Evolutionary conservation across 2,329 filamentous ascomycete species (phyloP).

Genomic region (Fusarium pseudocircinatum): DNA sequence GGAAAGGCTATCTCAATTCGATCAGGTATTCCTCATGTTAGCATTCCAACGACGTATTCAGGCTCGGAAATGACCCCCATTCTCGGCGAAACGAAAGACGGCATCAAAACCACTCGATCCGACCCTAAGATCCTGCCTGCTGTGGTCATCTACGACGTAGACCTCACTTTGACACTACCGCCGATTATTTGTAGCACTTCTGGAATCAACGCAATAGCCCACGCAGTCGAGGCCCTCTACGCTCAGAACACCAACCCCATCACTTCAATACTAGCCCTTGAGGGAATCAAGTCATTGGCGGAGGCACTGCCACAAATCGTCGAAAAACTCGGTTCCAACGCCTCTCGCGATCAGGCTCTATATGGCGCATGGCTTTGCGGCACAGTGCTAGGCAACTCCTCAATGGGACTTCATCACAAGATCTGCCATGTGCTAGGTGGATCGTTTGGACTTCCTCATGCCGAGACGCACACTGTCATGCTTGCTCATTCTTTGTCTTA

Average conservation of each 20-base stretch:
- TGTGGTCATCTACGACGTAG: neutral
- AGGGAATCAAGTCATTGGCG: neutral
- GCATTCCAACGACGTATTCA: neutral
- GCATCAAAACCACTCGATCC: neutral
- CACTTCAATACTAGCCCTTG: neutral
- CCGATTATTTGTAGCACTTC: neutral
- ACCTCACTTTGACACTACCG: neutral
- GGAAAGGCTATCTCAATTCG: neutral
- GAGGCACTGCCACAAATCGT: neutral
- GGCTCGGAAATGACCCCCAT: neutral
- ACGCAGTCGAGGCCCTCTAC: neutral
- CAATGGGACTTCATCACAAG: neutral
- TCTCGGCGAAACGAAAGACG: neutral
- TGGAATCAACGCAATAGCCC: neutral
- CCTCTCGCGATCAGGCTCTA: neutral
- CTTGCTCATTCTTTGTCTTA: neutral
- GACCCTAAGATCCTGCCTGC: neutral
- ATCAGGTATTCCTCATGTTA: neutral
- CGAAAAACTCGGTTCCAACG: fast-evolving
- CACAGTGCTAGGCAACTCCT: neutral
- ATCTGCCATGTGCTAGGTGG: neutral
- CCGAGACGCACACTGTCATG: neutral
- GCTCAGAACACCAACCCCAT: neutral
- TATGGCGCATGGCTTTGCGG: neutral
- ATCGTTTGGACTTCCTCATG: neutral